These are phyloP conservation scores for Salix suchowensis DNA, from an alignment of 345 rosid species.

Conservation along the genomic window DNA sequence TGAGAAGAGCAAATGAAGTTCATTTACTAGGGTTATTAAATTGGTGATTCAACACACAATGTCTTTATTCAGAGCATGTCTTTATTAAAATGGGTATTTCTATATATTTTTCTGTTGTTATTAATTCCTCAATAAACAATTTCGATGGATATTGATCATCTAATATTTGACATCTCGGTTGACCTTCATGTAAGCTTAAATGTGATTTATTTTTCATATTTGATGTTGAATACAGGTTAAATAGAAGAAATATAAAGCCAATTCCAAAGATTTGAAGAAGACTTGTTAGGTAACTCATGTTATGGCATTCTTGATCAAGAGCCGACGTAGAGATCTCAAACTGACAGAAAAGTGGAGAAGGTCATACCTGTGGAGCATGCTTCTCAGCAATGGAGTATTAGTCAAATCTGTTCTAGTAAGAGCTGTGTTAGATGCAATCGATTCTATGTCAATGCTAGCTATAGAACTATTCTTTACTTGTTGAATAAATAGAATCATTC, in stretches of 20 bases:
- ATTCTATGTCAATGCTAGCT: not conserved
- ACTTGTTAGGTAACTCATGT: not conserved
- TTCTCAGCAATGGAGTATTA: not conserved
- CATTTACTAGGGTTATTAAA: not conserved
- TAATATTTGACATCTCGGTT: not conserved
- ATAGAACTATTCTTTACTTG: not conserved
- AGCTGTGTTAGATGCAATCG: not conserved
- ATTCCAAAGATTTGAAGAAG: not conserved
- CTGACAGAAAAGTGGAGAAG: too few species aligned
- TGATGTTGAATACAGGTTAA: not conserved
- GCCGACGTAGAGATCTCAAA: too few species aligned
- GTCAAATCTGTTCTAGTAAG: not conserved
- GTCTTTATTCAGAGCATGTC: not conserved
- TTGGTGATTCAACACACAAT: not conserved
- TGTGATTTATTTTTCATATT: not conserved
- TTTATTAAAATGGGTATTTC: not conserved
- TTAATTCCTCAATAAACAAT: not conserved
- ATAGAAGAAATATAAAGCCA: not conserved
- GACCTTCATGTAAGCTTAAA: not conserved
- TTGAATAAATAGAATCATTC: not conserved
- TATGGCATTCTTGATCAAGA: too few species aligned
- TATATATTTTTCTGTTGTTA: not conserved
- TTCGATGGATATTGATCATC: not conserved
- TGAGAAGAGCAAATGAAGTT: not conserved
- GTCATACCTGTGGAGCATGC: too few species aligned